A percentile compares a stretch with the other conserved stretches of the same genome.
These are phyloP conservation scores for Colletotrichum sp. DNA, from an alignment of 2,329 filamentous ascomycete species.

Conservation along the genomic window DNA sequence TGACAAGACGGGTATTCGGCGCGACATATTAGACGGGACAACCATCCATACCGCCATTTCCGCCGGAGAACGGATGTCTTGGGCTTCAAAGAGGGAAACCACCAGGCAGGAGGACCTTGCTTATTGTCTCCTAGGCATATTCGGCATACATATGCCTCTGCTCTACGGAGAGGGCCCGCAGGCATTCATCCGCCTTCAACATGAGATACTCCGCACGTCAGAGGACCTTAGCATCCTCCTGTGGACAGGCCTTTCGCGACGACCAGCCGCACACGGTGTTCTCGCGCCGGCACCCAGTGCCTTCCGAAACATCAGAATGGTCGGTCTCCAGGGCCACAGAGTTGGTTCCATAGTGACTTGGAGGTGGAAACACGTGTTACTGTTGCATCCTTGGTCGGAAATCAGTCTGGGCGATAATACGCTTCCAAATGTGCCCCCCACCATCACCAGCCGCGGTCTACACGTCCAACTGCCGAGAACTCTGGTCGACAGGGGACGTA, in stretches of 20 bases:
- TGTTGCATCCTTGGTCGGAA: background rate
- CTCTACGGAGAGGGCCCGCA: constrained; percentile 34
- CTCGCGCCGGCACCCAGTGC: background rate
- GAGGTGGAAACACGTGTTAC: background rate
- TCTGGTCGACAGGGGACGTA: background rate
- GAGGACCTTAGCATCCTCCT: constrained; percentile 6
- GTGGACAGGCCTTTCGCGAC: background rate
- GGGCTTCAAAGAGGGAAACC: constrained; percentile 33
- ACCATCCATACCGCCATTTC: background rate
- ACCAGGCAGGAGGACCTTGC: constrained; percentile 34
- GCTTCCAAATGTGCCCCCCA: background rate
- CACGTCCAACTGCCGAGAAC: background rate
- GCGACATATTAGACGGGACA: background rate
- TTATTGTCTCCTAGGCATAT: constrained; percentile 36
- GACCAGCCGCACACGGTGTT: background rate
- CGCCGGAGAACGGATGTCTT: constrained; percentile 17
- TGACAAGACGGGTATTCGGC: background rate
- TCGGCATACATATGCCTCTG: constrained; percentile 37
- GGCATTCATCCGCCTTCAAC: constrained; percentile 11
- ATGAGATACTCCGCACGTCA: constrained; percentile 10
- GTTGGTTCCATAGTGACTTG: background rate
- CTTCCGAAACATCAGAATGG: background rate
- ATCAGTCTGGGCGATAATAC: no score
- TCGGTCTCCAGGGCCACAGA: background rate
- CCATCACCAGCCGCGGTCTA: background rate